Evolutionary conservation across 208 protist species (phyloP).

Genomic region (Acanthamoeba polyphaga): DNA sequence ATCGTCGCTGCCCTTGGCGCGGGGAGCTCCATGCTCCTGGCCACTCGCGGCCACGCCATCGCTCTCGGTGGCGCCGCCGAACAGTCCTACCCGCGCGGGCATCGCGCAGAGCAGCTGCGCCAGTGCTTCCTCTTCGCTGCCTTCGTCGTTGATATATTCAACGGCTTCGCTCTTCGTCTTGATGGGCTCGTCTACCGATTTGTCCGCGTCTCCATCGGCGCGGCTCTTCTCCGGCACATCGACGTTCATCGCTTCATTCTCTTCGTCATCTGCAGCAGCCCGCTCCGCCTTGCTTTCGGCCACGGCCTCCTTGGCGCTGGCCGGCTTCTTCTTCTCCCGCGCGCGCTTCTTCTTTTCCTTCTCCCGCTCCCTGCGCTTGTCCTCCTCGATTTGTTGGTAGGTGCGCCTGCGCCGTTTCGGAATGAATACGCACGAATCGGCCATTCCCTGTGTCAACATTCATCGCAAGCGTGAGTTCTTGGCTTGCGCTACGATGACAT

Average conservation of each 20-base stretch:
- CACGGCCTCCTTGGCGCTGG: neutral
- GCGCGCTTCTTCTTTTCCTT: slow-evolving; percentile 5
- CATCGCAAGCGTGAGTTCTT: neutral
- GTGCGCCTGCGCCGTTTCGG: neutral
- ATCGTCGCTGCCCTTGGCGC: neutral
- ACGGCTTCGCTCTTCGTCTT: neutral
- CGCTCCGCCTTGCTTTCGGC: neutral
- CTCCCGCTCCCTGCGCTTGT: neutral
- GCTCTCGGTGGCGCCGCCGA: neutral
- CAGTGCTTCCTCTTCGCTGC: neutral
- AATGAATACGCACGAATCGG: neutral
- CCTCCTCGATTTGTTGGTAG: slow-evolving; percentile 13
- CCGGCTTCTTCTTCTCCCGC: neutral
- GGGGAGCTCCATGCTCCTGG: neutral
- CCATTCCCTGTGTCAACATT: neutral
- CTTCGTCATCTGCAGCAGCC: neutral
- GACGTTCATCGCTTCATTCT: neutral
- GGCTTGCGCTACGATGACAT: neutral
- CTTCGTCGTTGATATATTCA: neutral
- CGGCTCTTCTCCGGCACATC: neutral
- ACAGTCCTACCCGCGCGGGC: neutral
- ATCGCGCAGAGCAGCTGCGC: neutral
- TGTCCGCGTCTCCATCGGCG: neutral
- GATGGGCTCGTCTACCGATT: neutral
- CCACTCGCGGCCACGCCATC: neutral